Evolutionary conservation across 768 basidiomycete species (phyloP), one percentile per base, ranked within the genome.

Genomic region (Boletus barrowsii): DNA sequence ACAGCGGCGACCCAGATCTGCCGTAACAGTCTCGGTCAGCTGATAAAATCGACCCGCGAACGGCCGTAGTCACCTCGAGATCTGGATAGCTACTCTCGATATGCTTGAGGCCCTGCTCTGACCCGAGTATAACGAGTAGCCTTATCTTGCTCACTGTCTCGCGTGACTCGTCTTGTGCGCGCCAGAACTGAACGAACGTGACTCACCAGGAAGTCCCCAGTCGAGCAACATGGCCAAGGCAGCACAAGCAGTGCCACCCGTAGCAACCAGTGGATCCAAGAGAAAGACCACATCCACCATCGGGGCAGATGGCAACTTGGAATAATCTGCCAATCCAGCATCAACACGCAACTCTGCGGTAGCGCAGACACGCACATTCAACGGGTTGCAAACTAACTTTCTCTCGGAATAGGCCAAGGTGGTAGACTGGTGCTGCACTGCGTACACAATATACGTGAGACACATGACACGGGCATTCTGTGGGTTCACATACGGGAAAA

Each of bases 201-300:
- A 65, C 80, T 58, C 60, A 89, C 90, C 54, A 15, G 86, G 76
- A 61, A 91, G 78, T 29, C 90, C 90, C 90, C 90, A 92, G 50
- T 92, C 92, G 2, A 78, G 62, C 49, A 96, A 79, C 92, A 97
- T 98, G 47, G 80, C 65, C 51, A 98, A 68, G 10, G 95, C 95
- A 17, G 96, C 94, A 57, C 81, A 79, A 3, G 90, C 93, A 5
- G 96, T 98, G 11, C 93, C 90, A 48, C 94, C 96, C 3, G 96
- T 98, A 0, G 96, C 96, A 62, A 98, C 86, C 32, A 98, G 73
- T 17, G 96, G 96, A 62, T 98, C 96, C 30, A 98, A 77, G 22
- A 98, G 75, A 73, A 85, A 92, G n/a, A 93, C 85, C 39, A 81
- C 71, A 64, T 98, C 95, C 14, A 95, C 82, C 0, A 87, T 83